These are phyloP conservation scores for Piper longum DNA, from an alignment of 164 flowering plant genomes.

Conservation along the genomic window DNA sequence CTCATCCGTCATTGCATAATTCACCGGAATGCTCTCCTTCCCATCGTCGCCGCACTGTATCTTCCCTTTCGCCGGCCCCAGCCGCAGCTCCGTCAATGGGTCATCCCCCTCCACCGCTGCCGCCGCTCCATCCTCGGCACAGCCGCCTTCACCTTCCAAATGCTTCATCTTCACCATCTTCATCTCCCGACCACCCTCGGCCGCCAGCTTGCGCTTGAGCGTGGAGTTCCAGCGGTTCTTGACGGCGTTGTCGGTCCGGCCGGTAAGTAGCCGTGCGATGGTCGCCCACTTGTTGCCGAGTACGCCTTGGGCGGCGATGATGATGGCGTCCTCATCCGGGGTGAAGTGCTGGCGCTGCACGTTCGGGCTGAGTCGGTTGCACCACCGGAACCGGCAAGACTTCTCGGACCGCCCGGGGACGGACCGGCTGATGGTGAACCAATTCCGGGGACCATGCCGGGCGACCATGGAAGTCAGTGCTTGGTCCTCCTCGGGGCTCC, in stretches of 20 bases:
- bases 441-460: constrained; percentile 72
- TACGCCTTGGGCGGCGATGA: constrained; percentile 57
- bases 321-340: constrained; percentile 66
- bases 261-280: constrained; percentile 5
- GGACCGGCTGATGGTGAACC: constrained; percentile 66
- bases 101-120: constrained; percentile 40
- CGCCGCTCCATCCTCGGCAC: constrained; percentile 29
- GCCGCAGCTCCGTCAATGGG: constrained; percentile 23
- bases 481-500: constrained; percentile 91
- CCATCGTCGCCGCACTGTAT: constrained; percentile 66
- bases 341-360: constrained; percentile 70
- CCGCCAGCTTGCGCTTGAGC: constrained; percentile 34
- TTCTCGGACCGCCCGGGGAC: too few relatives aligned
- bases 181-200: constrained; percentile 37
- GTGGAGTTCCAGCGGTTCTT: constrained; percentile 43
- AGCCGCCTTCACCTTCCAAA: constrained; percentile 12
- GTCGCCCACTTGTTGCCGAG: constrained; percentile 20
- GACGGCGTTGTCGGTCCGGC: constrained; percentile 84
- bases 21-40: constrained; percentile 18
- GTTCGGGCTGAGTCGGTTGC: constrained; percentile 50
- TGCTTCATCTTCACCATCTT: constrained; percentile 11
- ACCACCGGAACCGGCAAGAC: too few relatives aligned
- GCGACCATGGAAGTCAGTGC: constrained; percentile 41
- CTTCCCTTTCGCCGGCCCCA: constrained; percentile 36
- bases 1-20: constrained; percentile 31